Conservation (phyloP, 345 rosid genomes). For the Cardamine chenopodiifolia region DNA sequence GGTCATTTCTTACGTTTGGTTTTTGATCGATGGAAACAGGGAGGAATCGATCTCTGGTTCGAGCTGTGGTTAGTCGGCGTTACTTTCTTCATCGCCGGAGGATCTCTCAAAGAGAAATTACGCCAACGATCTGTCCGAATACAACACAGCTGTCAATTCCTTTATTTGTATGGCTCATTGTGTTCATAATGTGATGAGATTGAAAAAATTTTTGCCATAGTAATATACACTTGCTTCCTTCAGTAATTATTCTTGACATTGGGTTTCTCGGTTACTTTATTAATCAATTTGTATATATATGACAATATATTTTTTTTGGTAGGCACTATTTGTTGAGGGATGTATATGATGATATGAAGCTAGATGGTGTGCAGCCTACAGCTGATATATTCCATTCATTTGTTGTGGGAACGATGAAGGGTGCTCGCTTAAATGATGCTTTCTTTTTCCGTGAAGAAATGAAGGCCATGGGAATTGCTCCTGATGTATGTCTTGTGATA, state of each 20-base stretch:
- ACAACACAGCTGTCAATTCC: conserved; percentile 71
- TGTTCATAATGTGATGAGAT: neutral
- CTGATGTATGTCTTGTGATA: conserved; percentile 62
- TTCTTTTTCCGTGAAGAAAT: conserved; percentile 85
- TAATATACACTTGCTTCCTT: neutral
- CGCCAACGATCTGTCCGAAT: conserved; percentile 72
- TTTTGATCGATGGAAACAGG: conserved; percentile 39
- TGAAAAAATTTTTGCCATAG: neutral
- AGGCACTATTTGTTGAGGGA: conserved; percentile 78
- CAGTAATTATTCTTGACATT: neutral
- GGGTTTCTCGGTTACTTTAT: neutral
- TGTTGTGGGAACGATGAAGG: conserved; percentile 86
- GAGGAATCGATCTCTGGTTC: conserved; percentile 52
- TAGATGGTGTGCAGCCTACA: conserved; percentile 90
- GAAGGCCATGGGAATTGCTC: conserved; percentile 86
- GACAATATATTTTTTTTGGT: neutral
- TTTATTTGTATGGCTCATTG: conserved; percentile 26
- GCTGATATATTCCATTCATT: conserved; percentile 75
- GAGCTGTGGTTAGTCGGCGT: conserved; percentile 51
- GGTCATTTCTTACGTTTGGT: neutral
- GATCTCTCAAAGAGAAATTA: conserved; percentile 69
- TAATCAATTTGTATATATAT: neutral
- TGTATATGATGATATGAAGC: conserved; percentile 85
- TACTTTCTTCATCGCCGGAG: conserved; percentile 53
- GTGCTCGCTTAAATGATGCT: conserved; percentile 81